Evolutionary conservation across 495 filamentous ascomycete species (phyloP).

Genomic region (Lichina pygmaea): DNA sequence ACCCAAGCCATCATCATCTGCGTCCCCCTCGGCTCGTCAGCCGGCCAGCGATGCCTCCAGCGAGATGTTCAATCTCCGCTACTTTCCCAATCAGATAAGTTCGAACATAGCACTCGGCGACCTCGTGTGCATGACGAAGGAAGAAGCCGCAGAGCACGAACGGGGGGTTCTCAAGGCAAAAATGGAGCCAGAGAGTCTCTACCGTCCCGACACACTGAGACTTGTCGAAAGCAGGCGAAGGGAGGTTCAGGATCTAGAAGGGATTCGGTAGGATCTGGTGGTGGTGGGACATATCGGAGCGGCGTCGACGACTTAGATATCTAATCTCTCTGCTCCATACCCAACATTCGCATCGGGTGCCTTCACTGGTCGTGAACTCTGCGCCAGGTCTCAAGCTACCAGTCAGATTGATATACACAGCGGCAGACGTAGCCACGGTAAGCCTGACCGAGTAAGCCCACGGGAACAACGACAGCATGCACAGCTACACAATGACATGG

Average conservation of each 20-base stretch:
- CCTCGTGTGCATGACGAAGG: slow-evolving; percentile 88
- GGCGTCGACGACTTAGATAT: too few relatives aligned
- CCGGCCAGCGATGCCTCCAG: slow-evolving; percentile 10
- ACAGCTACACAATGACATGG: too few relatives aligned
- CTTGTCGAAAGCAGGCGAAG: slow-evolving; percentile 31
- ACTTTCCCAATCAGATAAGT: slow-evolving; percentile 34
- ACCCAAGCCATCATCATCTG: slow-evolving; percentile 9
- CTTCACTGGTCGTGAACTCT: too few relatives aligned
- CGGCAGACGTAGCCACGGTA: too few relatives aligned
- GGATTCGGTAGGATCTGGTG: too few relatives aligned
- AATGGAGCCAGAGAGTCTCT: slow-evolving; percentile 43
- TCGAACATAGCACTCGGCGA: slow-evolving; percentile 35
- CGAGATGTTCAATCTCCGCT: slow-evolving; percentile 9
- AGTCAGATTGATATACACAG: too few relatives aligned
- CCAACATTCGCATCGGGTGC: too few relatives aligned
- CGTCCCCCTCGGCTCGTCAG: slow-evolving; percentile 20
- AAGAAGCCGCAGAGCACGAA: slow-evolving; percentile 64
- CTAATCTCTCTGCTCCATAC: too few relatives aligned
- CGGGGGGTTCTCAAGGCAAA: slow-evolving; percentile 46
- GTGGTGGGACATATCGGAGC: too few relatives aligned
- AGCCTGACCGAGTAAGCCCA: too few relatives aligned
- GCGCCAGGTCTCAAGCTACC: too few relatives aligned
- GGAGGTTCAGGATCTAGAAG: slow-evolving; percentile 30
- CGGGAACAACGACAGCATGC: too few relatives aligned
- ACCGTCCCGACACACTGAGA: slow-evolving; percentile 32